Evolutionary conservation across 1,284 basidiomycete genomes (phyloP), one percentile per base, ranked within the genome.

Genomic region (Ganoderma lingzhi): DNA sequence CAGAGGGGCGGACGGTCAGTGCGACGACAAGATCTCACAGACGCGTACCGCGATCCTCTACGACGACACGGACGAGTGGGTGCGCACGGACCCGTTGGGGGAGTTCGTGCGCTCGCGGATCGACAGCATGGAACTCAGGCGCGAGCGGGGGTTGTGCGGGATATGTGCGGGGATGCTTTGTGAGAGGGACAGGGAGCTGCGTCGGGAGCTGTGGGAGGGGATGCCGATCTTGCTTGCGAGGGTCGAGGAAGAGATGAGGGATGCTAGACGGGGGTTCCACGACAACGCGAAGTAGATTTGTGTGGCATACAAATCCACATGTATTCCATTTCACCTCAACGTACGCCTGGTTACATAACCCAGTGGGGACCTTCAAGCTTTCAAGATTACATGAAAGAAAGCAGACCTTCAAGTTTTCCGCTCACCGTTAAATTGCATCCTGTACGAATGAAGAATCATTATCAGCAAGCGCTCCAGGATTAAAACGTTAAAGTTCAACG

Each of bases 121-220:
- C 35, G 56, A 59, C 35, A 17, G 32, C 1, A 59, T 59, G 56
- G 56, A 59, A 12, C 35, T 59, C 6, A 32, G 19, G 55, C 10
- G 32, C n/a, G 56, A 19, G 56, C 56, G 56, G 19, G 56, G 56
- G 56, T 39, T 39, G 10, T 59, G 56, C 10, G 56, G 56, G 17
- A 59, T 59, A 37, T 59, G 56, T 35, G 56, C 56, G 6, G 56
- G 56, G 35, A 59, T 39, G 56, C 19, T 59, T 8, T 59, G 56
- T 23, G 56, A 59, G 56, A 19, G 19, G 35, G 56, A 59, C 8
- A n/a, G 56, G 56, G 35, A 59, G 19, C 56, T 59, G 35, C 56
- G 56, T 8, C 17, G 56, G 10, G 56, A 59, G 56, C 56, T 59
- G n/a, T 59, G 56, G 56, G 56, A 59, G 56, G 56, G n/a, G 56